Percentiles rank a stretch among this genome's conserved stretches.
These are phyloP conservation scores for Russula griseocarnosa DNA, from an alignment of 768 basidiomycete genomes.

Conservation along the genomic window DNA sequence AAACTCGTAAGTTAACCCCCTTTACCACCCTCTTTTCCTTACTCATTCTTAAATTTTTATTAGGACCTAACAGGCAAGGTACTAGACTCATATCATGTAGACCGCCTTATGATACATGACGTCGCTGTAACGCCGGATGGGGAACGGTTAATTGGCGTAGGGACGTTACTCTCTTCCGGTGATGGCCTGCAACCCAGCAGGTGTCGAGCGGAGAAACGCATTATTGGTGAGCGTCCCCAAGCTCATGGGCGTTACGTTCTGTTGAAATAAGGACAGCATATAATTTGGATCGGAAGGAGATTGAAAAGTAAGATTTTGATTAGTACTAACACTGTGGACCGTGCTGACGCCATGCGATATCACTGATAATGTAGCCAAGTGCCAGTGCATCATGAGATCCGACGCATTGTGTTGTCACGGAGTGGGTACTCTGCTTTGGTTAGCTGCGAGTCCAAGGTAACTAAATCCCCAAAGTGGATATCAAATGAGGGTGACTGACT, in stretches of 20 bases:
- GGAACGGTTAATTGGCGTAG: conserved; percentile 61
- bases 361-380: conserved; percentile 49
- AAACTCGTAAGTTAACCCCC: conserved; percentile 49
- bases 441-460: conserved; percentile 72
- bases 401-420: conserved; percentile 61
- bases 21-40: neutral
- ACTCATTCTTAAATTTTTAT: neutral
- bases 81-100: conserved; percentile 55
- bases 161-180: conserved; percentile 59
- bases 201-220: conserved; percentile 67
- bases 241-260: neutral
- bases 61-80: conserved; percentile 60
- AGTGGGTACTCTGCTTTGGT: conserved; percentile 60
- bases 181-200: conserved; percentile 64
- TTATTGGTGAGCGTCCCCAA: conserved; percentile 49
- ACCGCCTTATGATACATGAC: conserved; percentile 61
- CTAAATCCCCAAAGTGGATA: conserved; percentile 14
- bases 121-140: conserved; percentile 67
- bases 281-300: conserved; percentile 57
- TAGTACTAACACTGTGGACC: neutral
- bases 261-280: conserved; percentile 46
- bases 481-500: neutral
- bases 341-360: conserved; percentile 21
- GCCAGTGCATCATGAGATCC: conserved; percentile 68
- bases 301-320: conserved; percentile 54